Evolutionary conservation across 306 rosid genomes (phyloP).

Genomic region (Fragaria iinumae): DNA sequence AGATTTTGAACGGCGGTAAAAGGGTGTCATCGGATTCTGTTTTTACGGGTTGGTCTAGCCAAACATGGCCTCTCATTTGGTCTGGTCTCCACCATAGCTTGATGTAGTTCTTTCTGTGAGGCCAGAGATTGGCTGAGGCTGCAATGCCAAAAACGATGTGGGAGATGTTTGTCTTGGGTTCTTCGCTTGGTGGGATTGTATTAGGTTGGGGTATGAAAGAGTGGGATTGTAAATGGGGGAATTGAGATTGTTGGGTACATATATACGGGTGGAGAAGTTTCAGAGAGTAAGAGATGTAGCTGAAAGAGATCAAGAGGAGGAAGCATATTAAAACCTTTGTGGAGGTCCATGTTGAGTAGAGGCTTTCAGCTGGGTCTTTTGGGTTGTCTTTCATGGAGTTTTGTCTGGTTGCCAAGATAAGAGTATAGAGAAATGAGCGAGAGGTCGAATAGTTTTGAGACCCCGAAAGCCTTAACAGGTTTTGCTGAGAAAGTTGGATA

Average conservation of each 20-base stretch:
- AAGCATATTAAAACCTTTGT: conserved; percentile 43
- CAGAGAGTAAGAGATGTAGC: conserved; percentile 44
- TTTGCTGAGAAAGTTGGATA: neutral
- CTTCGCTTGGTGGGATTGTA: neutral
- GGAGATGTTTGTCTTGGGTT: conserved; percentile 46
- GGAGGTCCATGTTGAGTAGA: conserved; percentile 29
- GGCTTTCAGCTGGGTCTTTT: conserved; percentile 43
- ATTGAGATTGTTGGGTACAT: conserved; percentile 19
- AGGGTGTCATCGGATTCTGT: conserved; percentile 17
- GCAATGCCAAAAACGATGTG: conserved; percentile 75
- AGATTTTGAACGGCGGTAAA: conserved; percentile 49
- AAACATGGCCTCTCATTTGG: conserved; percentile 59
- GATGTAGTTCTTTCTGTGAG: conserved; percentile 59
- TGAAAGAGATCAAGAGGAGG: conserved; percentile 41
- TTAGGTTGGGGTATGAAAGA: neutral
- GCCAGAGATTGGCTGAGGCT: conserved; percentile 70
- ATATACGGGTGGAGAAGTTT: conserved; percentile 28
- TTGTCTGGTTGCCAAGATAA: neutral
- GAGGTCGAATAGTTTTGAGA: neutral
- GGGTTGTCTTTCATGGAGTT: conserved; percentile 38
- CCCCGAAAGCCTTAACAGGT: neutral
- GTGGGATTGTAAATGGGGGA: conserved; percentile 4
- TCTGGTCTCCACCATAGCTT: conserved; percentile 67
- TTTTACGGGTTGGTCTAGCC: conserved; percentile 54
- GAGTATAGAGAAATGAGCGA: neutral